Conservation (phyloP, 2,329 filamentous ascomycete species). For the Thyridium curvatum region DNA sequence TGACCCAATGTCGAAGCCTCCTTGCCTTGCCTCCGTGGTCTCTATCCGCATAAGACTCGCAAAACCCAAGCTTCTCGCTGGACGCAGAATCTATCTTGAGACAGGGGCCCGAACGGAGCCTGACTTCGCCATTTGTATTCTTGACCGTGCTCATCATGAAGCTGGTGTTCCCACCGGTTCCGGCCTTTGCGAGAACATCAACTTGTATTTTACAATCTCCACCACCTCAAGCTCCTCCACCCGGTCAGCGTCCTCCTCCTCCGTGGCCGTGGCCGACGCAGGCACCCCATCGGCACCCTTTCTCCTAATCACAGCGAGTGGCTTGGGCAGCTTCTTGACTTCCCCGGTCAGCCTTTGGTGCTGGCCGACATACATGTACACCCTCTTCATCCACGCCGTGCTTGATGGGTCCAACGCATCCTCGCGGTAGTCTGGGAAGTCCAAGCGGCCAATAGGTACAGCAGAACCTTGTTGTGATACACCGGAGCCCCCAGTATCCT, state of each 20-base stretch:
- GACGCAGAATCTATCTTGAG: no score
- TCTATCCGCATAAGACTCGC: no score
- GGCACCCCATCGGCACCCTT: constrained; percentile 27
- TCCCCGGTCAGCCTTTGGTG: constrained; percentile 88
- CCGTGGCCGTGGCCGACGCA: constrained; percentile 46
- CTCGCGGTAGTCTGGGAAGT: constrained; percentile 46
- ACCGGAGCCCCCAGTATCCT: constrained; percentile 12
- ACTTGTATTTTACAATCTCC: constrained; percentile 81
- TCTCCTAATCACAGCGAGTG: constrained; percentile 71
- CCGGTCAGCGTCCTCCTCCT: constrained; percentile 29
- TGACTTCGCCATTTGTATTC: no score
- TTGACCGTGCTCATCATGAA: no score
- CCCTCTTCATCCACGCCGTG: constrained; percentile 81
- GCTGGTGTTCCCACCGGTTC: constrained; percentile 66
- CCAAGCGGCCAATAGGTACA: constrained; percentile 34
- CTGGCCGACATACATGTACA: constrained; percentile 81
- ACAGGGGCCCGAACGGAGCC: no score
- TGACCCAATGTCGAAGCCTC: no score
- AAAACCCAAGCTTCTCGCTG: no score
- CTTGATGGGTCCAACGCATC: constrained; percentile 39
- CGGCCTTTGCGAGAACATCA: constrained; percentile 77
- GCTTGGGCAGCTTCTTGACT: constrained; percentile 75
- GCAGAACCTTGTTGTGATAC: not conserved
- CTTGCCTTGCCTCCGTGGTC: no score
- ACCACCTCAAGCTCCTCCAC: constrained; percentile 67